These are phyloP conservation scores for Dalechampia spathulata DNA, from an alignment of 441 rosid genomes.

Conservation along the genomic window DNA sequence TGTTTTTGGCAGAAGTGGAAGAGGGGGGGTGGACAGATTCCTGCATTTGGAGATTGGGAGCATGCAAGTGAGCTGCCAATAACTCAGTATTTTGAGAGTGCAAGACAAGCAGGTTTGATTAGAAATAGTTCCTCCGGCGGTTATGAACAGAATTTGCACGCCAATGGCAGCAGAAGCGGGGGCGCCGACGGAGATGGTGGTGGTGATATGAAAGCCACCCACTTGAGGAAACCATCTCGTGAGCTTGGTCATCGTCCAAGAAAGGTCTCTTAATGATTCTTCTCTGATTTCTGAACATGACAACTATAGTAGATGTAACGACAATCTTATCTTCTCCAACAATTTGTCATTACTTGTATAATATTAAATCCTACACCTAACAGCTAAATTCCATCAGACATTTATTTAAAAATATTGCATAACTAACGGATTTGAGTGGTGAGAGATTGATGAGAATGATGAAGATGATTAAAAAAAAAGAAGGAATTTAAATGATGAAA, in stretches of 20 bases:
- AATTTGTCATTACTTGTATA: too few species aligned
- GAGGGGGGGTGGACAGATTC: constrained; percentile 48
- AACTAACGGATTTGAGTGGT: too few species aligned
- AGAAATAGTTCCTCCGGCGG: constrained; percentile 46
- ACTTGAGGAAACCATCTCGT: constrained; percentile 67
- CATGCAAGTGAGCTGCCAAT: constrained; percentile 69
- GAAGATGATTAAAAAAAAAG: not conserved
- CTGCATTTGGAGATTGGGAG: constrained; percentile 94
- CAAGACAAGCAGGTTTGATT: constrained; percentile 51
- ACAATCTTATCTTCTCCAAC: too few species aligned
- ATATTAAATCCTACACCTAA: too few species aligned
- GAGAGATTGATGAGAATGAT: not conserved
- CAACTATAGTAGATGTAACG: too few species aligned
- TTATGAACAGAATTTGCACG: constrained; percentile 59
- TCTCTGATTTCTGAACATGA: too few species aligned
- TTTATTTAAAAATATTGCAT: too few species aligned
- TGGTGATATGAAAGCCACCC: constrained; percentile 48
- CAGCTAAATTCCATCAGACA: too few species aligned
- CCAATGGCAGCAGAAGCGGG: constrained; percentile 31
- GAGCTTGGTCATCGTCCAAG: constrained; percentile 28
- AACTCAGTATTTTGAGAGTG: constrained; percentile 85
- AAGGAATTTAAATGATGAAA: not conserved
- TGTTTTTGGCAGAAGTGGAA: constrained; percentile 23
- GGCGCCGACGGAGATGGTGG: too few species aligned
- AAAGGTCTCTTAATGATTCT: constrained; percentile 39